A percentile compares a stretch with the other conserved stretches of the same genome.
These are phyloP conservation scores for Favolaschia claudopus DNA, from an alignment of 768 basidiomycete genomes.

Conservation along the genomic window DNA sequence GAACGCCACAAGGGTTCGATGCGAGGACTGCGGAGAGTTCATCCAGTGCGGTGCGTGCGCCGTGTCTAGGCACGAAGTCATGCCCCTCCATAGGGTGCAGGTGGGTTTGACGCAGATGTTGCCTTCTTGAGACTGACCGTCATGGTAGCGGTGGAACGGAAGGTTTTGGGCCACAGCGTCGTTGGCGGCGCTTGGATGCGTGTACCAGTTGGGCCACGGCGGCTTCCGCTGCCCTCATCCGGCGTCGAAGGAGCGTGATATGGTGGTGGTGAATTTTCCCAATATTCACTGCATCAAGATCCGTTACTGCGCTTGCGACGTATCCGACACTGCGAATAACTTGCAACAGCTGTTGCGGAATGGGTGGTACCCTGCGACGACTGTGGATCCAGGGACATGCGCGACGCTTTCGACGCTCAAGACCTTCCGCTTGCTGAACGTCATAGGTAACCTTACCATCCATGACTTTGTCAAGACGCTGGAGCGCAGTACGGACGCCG, in stretches of 20 bases:
- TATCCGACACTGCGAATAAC: not conserved
- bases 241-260: not conserved
- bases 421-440: constrained; percentile 15
- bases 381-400: constrained; percentile 14
- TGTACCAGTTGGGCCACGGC: constrained; percentile 10
- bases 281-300: constrained; percentile 7
- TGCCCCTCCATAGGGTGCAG: not conserved
- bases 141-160: constrained; percentile 9
- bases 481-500: not conserved
- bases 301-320: constrained; percentile 5
- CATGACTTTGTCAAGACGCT: constrained; percentile 20
- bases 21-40: not conserved
- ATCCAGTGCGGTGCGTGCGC: not conserved
- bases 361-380: constrained; percentile 25
- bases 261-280: constrained; percentile 4
- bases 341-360: constrained; percentile 4
- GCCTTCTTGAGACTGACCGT: not conserved
- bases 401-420: constrained; percentile 17
- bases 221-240: not conserved
- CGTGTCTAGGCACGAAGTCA: not conserved
- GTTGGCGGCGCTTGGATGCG: not conserved
- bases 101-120: not conserved
- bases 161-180: not conserved
- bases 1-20: too few relatives aligned
- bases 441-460: constrained; percentile 21